Evolutionary conservation across 1,139 yeast genomes (phyloP).

Genomic region (Suhomyces panamericanus): DNA sequence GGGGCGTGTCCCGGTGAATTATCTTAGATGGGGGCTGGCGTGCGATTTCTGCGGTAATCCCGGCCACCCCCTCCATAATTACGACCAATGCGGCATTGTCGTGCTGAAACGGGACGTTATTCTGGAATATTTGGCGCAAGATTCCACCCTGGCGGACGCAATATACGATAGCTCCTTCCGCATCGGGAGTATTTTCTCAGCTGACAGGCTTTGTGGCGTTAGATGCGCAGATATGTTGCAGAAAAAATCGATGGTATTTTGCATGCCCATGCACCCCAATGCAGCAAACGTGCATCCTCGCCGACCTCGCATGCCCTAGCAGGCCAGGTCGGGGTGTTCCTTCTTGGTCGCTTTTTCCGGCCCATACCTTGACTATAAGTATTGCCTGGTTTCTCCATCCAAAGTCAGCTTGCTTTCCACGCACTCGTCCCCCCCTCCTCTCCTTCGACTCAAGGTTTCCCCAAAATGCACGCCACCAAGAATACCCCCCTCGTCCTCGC

Average conservation of each 20-base stretch:
- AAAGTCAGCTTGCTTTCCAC: background rate
- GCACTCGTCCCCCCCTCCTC: conserved; percentile 3
- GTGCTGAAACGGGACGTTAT: conserved; percentile 1
- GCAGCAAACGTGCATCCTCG: background rate
- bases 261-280: background rate
- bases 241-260: background rate
- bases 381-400: background rate
- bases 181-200: background rate
- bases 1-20: background rate
- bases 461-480: conserved; percentile 6
- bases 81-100: conserved; percentile 5
- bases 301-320: background rate
- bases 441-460: conserved; percentile 6
- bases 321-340: background rate
- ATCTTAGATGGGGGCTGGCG: conserved; percentile 1
- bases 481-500: conserved; percentile 9
- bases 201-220: background rate
- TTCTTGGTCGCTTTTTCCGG: background rate
- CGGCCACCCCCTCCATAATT: background rate
- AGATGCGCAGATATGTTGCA: background rate
- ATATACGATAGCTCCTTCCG: background rate
- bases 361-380: background rate
- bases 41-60: background rate
- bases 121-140: background rate
- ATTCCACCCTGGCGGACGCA: background rate